These are phyloP conservation scores for Lactifluus echinatus DNA, from an alignment of 768 basidiomycete genomes.

Conservation along the genomic window DNA sequence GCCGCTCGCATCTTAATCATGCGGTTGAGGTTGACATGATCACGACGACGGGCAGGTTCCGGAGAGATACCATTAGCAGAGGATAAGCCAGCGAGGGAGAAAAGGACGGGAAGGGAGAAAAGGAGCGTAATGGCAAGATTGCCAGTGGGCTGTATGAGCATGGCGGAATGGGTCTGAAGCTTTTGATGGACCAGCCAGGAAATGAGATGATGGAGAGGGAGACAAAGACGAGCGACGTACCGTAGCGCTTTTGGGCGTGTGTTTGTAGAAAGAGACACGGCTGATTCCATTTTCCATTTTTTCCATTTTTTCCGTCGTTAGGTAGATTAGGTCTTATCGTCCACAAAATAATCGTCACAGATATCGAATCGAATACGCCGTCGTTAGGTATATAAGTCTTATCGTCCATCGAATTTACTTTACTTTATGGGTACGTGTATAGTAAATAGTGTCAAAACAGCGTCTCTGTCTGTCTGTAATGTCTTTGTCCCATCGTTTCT, in stretches of 20 bases:
- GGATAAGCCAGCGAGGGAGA: conserved; percentile 37
- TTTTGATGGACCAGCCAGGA: conserved; percentile 15
- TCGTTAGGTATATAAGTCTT: too few relatives aligned
- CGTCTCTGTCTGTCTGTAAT: neutral
- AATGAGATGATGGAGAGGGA: neutral
- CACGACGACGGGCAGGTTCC: conserved; percentile 35
- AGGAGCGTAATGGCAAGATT: conserved; percentile 54
- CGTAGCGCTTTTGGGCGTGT: too few relatives aligned
- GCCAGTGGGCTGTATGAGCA: conserved; percentile 40
- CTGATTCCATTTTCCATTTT: too few relatives aligned
- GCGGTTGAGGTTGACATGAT: conserved; percentile 52
- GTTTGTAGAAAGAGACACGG: too few relatives aligned
- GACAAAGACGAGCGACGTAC: neutral
- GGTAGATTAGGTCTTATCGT: too few relatives aligned
- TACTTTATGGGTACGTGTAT: neutral
- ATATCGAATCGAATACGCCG: too few relatives aligned
- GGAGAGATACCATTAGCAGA: conserved; percentile 39
- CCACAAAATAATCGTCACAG: too few relatives aligned
- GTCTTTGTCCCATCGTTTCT: neutral
- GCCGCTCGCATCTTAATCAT: conserved; percentile 59
- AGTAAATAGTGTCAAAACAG: neutral
- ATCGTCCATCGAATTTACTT: too few relatives aligned
- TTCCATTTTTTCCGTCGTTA: too few relatives aligned
- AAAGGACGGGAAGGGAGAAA: conserved; percentile 47
- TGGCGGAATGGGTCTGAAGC: conserved; percentile 27